phyloP scores from a whole-genome alignment of 352 stramenopile genomes.

The Phytophthora pluvialis region DNA sequence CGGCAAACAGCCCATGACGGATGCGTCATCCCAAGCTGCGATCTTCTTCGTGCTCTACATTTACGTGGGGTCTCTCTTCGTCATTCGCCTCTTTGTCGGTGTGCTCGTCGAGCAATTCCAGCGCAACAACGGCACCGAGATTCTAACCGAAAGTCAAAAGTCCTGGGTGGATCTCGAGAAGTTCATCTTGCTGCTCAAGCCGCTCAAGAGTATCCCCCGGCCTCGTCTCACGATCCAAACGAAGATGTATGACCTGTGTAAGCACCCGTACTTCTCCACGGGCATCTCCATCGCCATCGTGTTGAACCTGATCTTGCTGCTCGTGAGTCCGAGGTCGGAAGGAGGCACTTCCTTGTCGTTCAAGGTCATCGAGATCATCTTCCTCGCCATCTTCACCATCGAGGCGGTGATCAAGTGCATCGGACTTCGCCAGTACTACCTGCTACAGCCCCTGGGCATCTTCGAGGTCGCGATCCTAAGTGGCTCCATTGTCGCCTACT shows the following conservation, averaged over 20 bases:
- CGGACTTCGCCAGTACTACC: slow-evolving; percentile 69
- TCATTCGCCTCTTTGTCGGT: slow-evolving; percentile 81
- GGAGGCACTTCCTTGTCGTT: slow-evolving; percentile 42
- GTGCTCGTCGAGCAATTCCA: slow-evolving; percentile 87
- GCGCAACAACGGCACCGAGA: slow-evolving; percentile 84
- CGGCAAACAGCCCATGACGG: slow-evolving; percentile 52
- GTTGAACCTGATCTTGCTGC: slow-evolving; percentile 71
- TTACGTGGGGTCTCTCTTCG: slow-evolving; percentile 79
- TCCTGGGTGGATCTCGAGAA: slow-evolving; percentile 85
- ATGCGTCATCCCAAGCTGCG: slow-evolving; percentile 52
- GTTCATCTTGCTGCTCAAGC: slow-evolving; percentile 77
- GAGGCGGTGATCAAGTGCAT: slow-evolving; percentile 68
- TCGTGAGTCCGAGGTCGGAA: slow-evolving; percentile 57
- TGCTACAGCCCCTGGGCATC: slow-evolving; percentile 53
- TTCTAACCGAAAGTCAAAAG: slow-evolving; percentile 80
- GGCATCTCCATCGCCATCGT: slow-evolving; percentile 67
- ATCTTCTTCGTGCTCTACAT: slow-evolving; percentile 82
- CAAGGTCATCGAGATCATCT: slow-evolving; percentile 73
- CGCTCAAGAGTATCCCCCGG: slow-evolving; percentile 58
- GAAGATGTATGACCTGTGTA: slow-evolving; percentile 62
- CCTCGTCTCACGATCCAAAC: slow-evolving; percentile 39
- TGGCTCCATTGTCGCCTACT: slow-evolving; percentile 73
- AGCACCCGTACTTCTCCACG: slow-evolving; percentile 62
- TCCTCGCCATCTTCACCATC: slow-evolving; percentile 61
- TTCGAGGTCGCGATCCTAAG: slow-evolving; percentile 73